Percentiles rank a stretch among this genome's conserved stretches.
Conservation (phyloP, 345 rosid genomes). For the Excoecaria cochinchinensis region DNA sequence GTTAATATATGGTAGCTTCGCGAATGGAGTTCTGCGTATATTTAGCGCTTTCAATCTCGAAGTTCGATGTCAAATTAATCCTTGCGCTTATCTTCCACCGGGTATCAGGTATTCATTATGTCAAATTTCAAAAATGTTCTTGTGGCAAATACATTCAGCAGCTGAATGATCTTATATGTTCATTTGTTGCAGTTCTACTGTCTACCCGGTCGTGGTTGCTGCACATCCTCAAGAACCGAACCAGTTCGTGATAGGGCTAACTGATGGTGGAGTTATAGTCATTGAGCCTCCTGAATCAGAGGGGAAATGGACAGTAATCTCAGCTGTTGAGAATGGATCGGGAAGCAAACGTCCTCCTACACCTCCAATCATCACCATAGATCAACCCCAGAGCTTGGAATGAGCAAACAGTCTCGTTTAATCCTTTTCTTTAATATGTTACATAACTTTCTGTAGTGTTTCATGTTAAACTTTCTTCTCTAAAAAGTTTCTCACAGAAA, state of each 20-base stretch:
- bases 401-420: not conserved
- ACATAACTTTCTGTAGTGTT: not conserved
- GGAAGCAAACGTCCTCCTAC: constrained; percentile 13
- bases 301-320: constrained; percentile 53
- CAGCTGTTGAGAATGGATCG: constrained; percentile 43
- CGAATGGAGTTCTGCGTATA: constrained; percentile 55
- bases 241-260: constrained; percentile 63
- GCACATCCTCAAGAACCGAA: constrained; percentile 74
- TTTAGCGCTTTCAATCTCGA: constrained; percentile 44
- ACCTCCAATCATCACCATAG: not conserved
- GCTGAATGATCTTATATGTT: not conserved
- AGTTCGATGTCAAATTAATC: constrained; percentile 21
- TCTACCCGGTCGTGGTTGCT: constrained; percentile 54
- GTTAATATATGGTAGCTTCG: constrained; percentile 50
- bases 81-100: constrained; percentile 18
- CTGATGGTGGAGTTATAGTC: constrained; percentile 62
- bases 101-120: constrained; percentile 9
- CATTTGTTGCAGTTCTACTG: constrained; percentile 16
- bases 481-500: not conserved
- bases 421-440: not conserved
- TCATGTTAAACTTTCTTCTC: not conserved
- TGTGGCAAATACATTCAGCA: not conserved
- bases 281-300: constrained; percentile 61
- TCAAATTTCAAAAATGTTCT: not conserved
- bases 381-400: constrained; percentile 14